Conservation (phyloP, 2,329 filamentous ascomycete species). For the Shiraia sp. region DNA sequence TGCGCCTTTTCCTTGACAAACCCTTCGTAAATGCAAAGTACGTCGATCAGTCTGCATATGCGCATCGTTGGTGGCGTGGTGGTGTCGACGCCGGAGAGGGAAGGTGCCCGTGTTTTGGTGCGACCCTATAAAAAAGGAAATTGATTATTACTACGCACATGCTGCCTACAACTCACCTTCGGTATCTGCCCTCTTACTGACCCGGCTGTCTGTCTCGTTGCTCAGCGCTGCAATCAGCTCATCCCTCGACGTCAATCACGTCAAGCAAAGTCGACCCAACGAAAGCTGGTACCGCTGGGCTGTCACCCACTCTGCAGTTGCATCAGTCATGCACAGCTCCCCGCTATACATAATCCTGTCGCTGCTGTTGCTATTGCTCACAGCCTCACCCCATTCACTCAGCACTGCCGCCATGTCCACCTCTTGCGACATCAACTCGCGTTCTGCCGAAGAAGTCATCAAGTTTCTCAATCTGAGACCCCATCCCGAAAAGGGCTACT, state of each 20-base stretch:
- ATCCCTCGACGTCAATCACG: not conserved
- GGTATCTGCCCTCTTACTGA: no score
- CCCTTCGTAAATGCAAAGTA: no score
- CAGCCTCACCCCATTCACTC: not conserved
- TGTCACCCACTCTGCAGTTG: not conserved
- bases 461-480: constrained; percentile 48
- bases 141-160: no score
- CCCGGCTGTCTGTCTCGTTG: no score
- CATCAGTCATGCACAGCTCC: not conserved
- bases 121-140: no score
- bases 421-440: not conserved
- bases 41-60: no score
- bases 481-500: constrained; percentile 57
- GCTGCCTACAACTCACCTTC: no score
- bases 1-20: no score
- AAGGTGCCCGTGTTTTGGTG: no score
- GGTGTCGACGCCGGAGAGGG: no score
- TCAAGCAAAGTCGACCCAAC: not conserved
- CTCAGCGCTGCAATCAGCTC: no score
- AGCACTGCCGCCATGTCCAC: constrained; percentile 1
- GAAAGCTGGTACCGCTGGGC: not conserved
- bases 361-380: not conserved
- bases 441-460: constrained; percentile 47
- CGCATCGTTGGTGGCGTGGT: no score
- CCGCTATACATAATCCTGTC: constrained; percentile 1